Conservation (phyloP, 768 basidiomycete species). For the Rubroboletus satanas region DNA sequence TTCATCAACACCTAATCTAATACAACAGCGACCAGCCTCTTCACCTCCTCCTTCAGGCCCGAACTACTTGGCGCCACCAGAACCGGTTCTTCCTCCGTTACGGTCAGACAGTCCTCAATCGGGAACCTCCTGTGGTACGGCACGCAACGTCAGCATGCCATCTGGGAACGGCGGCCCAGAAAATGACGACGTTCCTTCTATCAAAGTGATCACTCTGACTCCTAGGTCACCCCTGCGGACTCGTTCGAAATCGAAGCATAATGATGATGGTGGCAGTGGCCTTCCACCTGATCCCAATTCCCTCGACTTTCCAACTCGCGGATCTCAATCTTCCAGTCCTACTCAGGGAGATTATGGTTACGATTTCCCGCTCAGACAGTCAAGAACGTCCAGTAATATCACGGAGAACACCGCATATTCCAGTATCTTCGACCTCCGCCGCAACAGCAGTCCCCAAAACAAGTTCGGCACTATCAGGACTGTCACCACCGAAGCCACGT, state of each 20-base stretch:
- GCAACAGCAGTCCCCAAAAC: slow-evolving; percentile 43
- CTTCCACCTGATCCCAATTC: slow-evolving; percentile 18
- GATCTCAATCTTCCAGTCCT: slow-evolving; percentile 35
- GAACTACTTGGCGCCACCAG: slow-evolving; percentile 51
- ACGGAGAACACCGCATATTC: slow-evolving; percentile 57
- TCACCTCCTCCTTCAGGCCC: slow-evolving; percentile 33
- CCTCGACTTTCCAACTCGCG: slow-evolving; percentile 32
- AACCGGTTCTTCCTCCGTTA: slow-evolving; percentile 44
- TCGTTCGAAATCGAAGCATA: slow-evolving; percentile 26
- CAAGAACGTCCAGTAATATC: slow-evolving; percentile 57
- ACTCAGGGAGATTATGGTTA: slow-evolving; percentile 30
- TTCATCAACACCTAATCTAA: slow-evolving; percentile 62
- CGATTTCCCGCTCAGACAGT: slow-evolving; percentile 49
- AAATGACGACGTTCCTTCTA: slow-evolving; percentile 37
- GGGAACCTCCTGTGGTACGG: slow-evolving; percentile 34
- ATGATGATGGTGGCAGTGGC: slow-evolving; percentile 5
- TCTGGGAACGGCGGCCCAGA: slow-evolving; percentile 25
- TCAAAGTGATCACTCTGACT: slow-evolving; percentile 32
- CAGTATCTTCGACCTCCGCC: slow-evolving; percentile 55
- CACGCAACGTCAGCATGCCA: slow-evolving; percentile 21
- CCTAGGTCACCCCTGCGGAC: slow-evolving; percentile 53
- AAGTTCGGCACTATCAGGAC: slow-evolving; percentile 79
- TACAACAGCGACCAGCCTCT: slow-evolving; percentile 36
- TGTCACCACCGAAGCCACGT: slow-evolving; percentile 78
- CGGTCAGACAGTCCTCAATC: slow-evolving; percentile 57